Evolutionary conservation across 78 protist genomes (phyloP).

Genomic region (Dictyostelium discoideum): dicty_2.7 NC_007091.3:4025001-4025500

Average conservation of each 20-base stretch:
- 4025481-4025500: conserved; percentile 57
- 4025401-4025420: conserved; percentile 99
- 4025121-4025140: conserved; percentile 99
- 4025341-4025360: conserved; percentile 72
- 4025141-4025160: conserved; percentile 99
- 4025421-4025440: conserved; percentile 92
- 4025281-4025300: conserved; percentile 99
- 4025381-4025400: conserved; percentile 91
- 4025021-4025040: conserved; percentile 98
- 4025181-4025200: conserved; percentile 97
- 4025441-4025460: conserved; percentile 89
- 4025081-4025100: conserved; percentile 89
- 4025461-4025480: conserved; percentile 77
- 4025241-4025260: conserved; percentile 85
- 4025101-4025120: conserved; percentile 88
- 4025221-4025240: conserved; percentile 90
- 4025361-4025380: conserved; percentile 85
- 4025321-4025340: conserved; percentile 12
- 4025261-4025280: conserved; percentile 96
- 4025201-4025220: conserved; percentile 99
- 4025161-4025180: conserved; percentile 94
- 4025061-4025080: conserved; percentile 99
- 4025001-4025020: conserved; percentile 94
- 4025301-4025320: conserved; percentile 96
- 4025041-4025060: conserved; percentile 99